These are phyloP conservation scores for Tritrichomonas foetus DNA, from an alignment of 208 protist species.

Conservation along the genomic window DNA sequence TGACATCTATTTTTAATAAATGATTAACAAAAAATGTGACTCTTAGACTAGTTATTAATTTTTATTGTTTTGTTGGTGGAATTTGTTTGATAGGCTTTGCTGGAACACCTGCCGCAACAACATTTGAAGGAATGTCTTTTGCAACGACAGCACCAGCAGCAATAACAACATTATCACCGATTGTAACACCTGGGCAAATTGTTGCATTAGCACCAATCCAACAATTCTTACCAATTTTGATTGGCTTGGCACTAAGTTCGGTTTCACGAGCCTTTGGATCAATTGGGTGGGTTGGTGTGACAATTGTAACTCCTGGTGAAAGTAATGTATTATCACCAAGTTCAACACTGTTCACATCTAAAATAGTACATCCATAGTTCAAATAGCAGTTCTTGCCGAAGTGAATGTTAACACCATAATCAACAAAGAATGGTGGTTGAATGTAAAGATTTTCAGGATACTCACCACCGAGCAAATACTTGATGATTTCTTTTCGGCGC, in stretches of 20 bases:
- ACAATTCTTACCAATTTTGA: slow-evolving; percentile 50
- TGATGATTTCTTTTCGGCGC: not conserved
- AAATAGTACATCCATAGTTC: slow-evolving; percentile 66
- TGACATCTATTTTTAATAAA: no score
- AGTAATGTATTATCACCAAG: slow-evolving; percentile 64
- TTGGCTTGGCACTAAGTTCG: slow-evolving; percentile 48
- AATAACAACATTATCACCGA: slow-evolving; percentile 66
- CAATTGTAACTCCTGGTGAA: slow-evolving; percentile 64
- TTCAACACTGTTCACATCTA: slow-evolving; percentile 64
- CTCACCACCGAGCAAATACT: not conserved
- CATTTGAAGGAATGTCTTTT: slow-evolving; percentile 66
- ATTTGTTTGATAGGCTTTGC: not conserved
- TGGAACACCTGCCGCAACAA: slow-evolving; percentile 70
- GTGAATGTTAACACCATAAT: slow-evolving; percentile 68
- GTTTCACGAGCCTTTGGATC: slow-evolving; percentile 57
- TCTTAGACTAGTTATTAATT: not conserved
- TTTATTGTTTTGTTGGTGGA: not conserved
- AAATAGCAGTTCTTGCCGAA: slow-evolving; percentile 62
- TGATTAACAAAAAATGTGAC: not conserved
- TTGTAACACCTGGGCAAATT: slow-evolving; percentile 67
- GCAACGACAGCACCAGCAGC: slow-evolving; percentile 72
- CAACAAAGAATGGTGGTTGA: slow-evolving; percentile 65
- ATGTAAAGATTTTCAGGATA: slow-evolving; percentile 55
- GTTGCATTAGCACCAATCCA: slow-evolving; percentile 49
- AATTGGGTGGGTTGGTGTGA: slow-evolving; percentile 66